A percentile compares a stretch with the other conserved stretches of the same genome.
Conservation (phyloP, 257 asterid species). For the Galeopsis tetrahit region DNA sequence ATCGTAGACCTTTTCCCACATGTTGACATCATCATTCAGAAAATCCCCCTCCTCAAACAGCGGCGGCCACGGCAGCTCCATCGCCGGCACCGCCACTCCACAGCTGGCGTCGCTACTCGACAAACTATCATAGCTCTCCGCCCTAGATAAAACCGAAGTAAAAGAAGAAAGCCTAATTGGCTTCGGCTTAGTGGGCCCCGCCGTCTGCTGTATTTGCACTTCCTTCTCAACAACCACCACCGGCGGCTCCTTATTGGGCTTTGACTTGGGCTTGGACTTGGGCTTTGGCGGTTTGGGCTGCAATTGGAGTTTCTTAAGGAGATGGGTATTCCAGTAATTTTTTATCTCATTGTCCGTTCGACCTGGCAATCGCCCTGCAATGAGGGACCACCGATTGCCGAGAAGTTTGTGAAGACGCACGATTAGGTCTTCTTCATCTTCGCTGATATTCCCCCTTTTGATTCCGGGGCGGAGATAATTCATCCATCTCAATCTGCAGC, state of each 20-base stretch:
- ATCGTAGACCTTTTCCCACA: constrained; percentile 57
- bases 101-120: constrained; percentile 36
- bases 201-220: no score
- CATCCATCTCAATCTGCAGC: constrained; percentile 82
- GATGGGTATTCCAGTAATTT: constrained; percentile 72
- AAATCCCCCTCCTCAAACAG: neutral
- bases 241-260: no score
- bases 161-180: constrained; percentile 10
- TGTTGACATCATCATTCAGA: constrained; percentile 30
- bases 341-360: constrained; percentile 85
- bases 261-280: no score
- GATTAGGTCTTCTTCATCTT: constrained; percentile 73
- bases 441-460: constrained; percentile 62
- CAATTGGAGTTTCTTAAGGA: constrained; percentile 49
- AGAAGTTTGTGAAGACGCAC: constrained; percentile 62
- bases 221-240: no score
- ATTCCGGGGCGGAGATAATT: constrained; percentile 78
- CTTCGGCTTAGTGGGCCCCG: no score
- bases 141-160: constrained; percentile 36
- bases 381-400: constrained; percentile 83
- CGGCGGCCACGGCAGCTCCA: neutral
- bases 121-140: constrained; percentile 46
- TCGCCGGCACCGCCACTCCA: no score
- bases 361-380: constrained; percentile 78
- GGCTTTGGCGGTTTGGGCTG: constrained; percentile 22